These are phyloP conservation scores for Talaromyces adpressus DNA, from an alignment of 495 filamentous ascomycete genomes.

Conservation along the genomic window DNA sequence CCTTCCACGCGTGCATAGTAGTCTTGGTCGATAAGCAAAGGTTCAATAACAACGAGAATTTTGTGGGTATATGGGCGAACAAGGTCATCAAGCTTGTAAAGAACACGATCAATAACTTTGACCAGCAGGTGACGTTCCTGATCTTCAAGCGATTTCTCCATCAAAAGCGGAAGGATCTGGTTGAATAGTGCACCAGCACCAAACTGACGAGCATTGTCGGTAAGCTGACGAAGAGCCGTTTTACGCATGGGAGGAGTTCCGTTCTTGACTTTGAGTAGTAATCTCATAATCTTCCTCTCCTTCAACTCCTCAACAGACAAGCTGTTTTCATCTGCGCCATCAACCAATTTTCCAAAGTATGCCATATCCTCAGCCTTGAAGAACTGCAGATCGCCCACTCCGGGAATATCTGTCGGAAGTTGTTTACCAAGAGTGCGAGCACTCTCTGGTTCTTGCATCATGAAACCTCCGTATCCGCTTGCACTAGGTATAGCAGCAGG, in stretches of 20 bases:
- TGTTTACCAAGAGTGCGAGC: conserved; percentile 76
- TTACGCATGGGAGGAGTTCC: conserved; percentile 98
- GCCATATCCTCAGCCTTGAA: conserved; percentile 99
- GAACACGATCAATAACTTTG: conserved; percentile 97
- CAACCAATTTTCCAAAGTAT: conserved; percentile 97
- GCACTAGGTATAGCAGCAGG: conserved; percentile 58
- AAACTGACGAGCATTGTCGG: conserved; percentile 95
- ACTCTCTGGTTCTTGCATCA: conserved; percentile 94
- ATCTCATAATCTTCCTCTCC: conserved; percentile 96
- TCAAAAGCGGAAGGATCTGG: conserved; percentile 92
- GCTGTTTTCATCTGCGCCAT: conserved; percentile 85
- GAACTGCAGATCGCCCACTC: conserved; percentile 95
- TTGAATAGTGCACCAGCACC: conserved; percentile 94
- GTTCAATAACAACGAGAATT: conserved; percentile 98
- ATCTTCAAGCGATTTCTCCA: conserved; percentile 98
- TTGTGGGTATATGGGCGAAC: conserved; percentile 97
- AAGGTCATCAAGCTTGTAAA: conserved; percentile 97
- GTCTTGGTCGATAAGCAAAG: conserved; percentile 96
- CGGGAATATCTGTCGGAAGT: conserved; percentile 93
- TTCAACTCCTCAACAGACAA: conserved; percentile 94
- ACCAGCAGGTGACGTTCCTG: conserved; percentile 98
- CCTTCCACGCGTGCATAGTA: conserved; percentile 98
- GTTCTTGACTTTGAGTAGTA: conserved; percentile 98
- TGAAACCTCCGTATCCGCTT: conserved; percentile 72
- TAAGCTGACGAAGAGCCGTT: conserved; percentile 95